These are phyloP conservation scores for Penicillium fuscoglaucum DNA, from an alignment of 2,329 filamentous ascomycete genomes.

Conservation along the genomic window DNA sequence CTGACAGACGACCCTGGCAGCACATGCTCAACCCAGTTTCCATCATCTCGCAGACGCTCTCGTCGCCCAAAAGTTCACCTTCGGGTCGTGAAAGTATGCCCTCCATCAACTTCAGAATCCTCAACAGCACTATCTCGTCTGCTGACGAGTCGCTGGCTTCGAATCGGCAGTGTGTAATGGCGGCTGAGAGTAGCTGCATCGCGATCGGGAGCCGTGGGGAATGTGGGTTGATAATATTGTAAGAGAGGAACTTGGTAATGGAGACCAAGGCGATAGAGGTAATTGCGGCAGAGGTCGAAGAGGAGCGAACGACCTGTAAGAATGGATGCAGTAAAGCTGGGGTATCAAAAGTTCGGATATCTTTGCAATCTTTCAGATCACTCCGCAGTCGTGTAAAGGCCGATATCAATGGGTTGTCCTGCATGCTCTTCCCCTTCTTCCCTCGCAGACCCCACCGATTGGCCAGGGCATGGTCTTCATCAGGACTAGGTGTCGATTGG, in stretches of 20 bases:
- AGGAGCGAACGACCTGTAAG: conserved; percentile 92
- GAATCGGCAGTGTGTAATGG: conserved; percentile 96
- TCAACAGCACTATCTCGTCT: conserved; percentile 90
- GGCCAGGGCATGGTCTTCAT: conserved; percentile 56
- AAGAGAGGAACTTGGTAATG: conserved; percentile 94
- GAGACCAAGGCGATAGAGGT: conserved; percentile 92
- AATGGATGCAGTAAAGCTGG: conserved; percentile 89
- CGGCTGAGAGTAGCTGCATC: conserved; percentile 91
- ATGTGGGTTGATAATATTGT: conserved; percentile 80
- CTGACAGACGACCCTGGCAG: conserved; percentile 87
- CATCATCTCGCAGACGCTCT: conserved; percentile 99
- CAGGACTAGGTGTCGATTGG: conserved; percentile 24
- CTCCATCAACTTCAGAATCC: conserved; percentile 97
- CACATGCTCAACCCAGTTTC: conserved; percentile 96
- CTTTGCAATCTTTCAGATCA: conserved; percentile 84
- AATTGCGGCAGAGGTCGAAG: conserved; percentile 92
- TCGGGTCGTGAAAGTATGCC: conserved; percentile 94
- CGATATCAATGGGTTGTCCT: conserved; percentile 94
- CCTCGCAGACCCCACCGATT: conserved; percentile 92
- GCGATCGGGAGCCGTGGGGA: conserved; percentile 87
- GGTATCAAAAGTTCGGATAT: conserved; percentile 86
- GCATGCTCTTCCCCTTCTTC: conserved; percentile 94
- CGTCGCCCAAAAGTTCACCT: conserved; percentile 90
- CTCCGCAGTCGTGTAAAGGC: conserved; percentile 87
- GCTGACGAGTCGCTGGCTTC: conserved; percentile 93